A percentile compares a stretch with the other conserved stretches of the same genome.
Evolutionary conservation across 192 early-diverging fungal genomes (phyloP).

Genomic region (Rhizophagus sp.): DNA sequence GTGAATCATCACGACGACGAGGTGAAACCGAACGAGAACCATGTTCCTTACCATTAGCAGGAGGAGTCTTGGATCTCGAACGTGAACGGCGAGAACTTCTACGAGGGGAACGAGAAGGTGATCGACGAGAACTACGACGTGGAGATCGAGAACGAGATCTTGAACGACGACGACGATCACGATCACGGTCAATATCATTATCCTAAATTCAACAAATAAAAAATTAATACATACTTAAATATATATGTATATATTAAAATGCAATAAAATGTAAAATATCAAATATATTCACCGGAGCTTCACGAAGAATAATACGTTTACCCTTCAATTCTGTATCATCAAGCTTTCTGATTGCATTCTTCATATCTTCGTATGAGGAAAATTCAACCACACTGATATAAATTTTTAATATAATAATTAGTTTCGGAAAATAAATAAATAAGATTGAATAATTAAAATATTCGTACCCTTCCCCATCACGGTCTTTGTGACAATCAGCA

Average conservation of each 20-base stretch:
- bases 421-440: background rate
- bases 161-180: conserved; percentile 52
- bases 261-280: too few relatives aligned
- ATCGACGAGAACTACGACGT: conserved; percentile 37
- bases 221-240: background rate
- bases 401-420: background rate
- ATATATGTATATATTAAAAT: background rate
- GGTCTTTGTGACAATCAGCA: conserved; percentile 84
- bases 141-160: conserved; percentile 56
- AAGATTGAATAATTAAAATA: background rate
- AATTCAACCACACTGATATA: conserved; percentile 87
- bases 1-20: conserved; percentile 25
- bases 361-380: conserved; percentile 72
- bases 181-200: conserved; percentile 41
- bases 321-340: conserved; percentile 75
- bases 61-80: conserved; percentile 13
- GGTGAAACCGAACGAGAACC: conserved; percentile 12
- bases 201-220: conserved; percentile 25
- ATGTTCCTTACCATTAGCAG: conserved; percentile 21
- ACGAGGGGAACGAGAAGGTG: conserved; percentile 37
- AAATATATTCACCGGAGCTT: conserved; percentile 34
- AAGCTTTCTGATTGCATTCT: conserved; percentile 82
- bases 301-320: conserved; percentile 63
- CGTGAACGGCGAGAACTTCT: conserved; percentile 46
- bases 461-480: conserved; percentile 78